phyloP scores from a whole-genome alignment of 495 filamentous ascomycete genomes.

The Penicillium cinerascens region DNA sequence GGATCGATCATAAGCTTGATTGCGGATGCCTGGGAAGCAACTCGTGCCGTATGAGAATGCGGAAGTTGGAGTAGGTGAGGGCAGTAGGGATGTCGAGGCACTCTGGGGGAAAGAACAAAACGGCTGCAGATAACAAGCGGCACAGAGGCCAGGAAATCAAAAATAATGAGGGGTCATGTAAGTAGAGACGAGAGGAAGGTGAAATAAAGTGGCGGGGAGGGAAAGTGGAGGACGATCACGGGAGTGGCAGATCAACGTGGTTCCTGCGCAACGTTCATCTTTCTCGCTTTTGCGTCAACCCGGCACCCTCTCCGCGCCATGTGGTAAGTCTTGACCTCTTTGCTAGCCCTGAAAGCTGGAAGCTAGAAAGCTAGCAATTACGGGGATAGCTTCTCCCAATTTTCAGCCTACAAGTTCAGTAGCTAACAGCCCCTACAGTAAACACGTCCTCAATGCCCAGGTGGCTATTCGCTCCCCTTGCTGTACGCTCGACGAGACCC shows the following conservation, averaged over 20 bases:
- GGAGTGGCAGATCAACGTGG: constrained; percentile 27
- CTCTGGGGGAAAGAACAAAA: background rate
- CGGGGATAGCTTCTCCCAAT: background rate
- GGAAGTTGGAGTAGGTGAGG: constrained; percentile 5
- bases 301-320: constrained; percentile 9
- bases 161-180: constrained; percentile 2
- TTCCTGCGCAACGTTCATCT: constrained; percentile 23
- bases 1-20: constrained; percentile 34
- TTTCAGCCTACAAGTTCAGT: background rate
- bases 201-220: constrained; percentile 27
- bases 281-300: background rate
- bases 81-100: constrained; percentile 10
- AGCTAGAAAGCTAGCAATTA: background rate
- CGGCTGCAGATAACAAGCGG: constrained; percentile 5
- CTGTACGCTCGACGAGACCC: constrained; percentile 54
- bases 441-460: constrained; percentile 98
- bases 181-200: constrained; percentile 9
- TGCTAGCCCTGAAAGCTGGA: too few relatives aligned
- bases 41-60: background rate
- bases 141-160: constrained; percentile 13
- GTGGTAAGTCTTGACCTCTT: constrained; percentile 26
- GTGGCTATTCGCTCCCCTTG: constrained; percentile 93
- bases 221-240: constrained; percentile 31
- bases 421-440: constrained; percentile 48
- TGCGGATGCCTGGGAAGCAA: constrained; percentile 1